These are phyloP conservation scores for Sporobolomyces roseus DNA, from an alignment of 768 basidiomycete species.

Conservation along the genomic window DNA sequence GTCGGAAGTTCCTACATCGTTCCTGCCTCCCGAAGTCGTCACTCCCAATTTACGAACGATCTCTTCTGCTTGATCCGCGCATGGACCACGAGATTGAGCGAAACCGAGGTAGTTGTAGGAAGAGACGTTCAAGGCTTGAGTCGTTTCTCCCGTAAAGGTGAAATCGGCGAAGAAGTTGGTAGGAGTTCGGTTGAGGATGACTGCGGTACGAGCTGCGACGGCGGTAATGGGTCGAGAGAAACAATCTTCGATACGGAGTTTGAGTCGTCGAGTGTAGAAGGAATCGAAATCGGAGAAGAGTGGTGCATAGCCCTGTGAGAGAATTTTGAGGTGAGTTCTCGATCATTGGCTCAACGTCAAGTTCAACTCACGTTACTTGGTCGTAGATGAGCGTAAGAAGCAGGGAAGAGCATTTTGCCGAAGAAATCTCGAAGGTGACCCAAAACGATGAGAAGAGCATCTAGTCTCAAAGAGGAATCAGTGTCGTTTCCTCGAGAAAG, in stretches of 20 bases:
- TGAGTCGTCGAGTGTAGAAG: slow-evolving; percentile 95
- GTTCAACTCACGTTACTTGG: slow-evolving; percentile 65
- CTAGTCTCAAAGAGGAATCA: slow-evolving; percentile 48
- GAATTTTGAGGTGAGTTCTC: neutral
- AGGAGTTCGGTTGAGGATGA: slow-evolving; percentile 76
- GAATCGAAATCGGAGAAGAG: slow-evolving; percentile 98
- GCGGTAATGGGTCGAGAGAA: slow-evolving; percentile 89
- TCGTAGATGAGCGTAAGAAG: slow-evolving; percentile 73
- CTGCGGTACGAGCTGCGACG: slow-evolving; percentile 89
- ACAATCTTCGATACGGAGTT: slow-evolving; percentile 89
- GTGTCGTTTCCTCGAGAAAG: slow-evolving; percentile 5
- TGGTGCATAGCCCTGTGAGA: slow-evolving; percentile 79
- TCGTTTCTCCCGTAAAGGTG: slow-evolving; percentile 67
- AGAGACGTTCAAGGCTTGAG: slow-evolving; percentile 89
- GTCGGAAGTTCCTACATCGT: slow-evolving; percentile 82
- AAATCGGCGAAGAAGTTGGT: slow-evolving; percentile 62
- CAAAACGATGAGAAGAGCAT: slow-evolving; percentile 81
- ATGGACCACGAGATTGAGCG: slow-evolving; percentile 84
- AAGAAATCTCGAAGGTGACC: slow-evolving; percentile 94
- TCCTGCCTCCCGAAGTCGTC: slow-evolving; percentile 67
- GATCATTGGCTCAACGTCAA: neutral
- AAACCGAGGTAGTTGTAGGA: slow-evolving; percentile 99
- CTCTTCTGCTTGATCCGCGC: slow-evolving; percentile 89
- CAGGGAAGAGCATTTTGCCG: slow-evolving; percentile 72
- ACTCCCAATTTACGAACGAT: slow-evolving; percentile 75